These are phyloP conservation scores for Komagataella ulmi DNA, from an alignment of 805 yeast species.

Conservation along the genomic window DNA sequence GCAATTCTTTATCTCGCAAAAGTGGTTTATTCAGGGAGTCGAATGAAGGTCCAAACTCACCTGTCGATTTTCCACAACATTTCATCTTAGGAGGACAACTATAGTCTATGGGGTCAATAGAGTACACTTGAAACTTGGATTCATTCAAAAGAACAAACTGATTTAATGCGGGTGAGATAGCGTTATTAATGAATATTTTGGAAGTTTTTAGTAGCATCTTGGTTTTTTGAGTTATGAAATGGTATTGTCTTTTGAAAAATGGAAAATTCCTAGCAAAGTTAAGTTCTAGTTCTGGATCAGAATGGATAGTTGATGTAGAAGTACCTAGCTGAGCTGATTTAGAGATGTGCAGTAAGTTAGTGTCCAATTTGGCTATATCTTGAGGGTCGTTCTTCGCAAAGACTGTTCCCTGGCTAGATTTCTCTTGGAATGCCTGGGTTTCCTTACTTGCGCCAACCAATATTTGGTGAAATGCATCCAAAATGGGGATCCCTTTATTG, in stretches of 20 bases:
- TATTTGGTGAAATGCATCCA: neutral
- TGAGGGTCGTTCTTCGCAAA: neutral
- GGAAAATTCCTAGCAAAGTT: slow-evolving; percentile 76
- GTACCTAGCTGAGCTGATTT: neutral
- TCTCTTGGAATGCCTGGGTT: neutral
- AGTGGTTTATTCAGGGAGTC: slow-evolving; percentile 20
- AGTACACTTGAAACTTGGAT: slow-evolving; percentile 61
- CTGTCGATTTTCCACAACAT: slow-evolving; percentile 58
- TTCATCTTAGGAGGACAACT: slow-evolving; percentile 37
- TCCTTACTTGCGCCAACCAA: neutral
- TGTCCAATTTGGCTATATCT: neutral
- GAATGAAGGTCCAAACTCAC: slow-evolving; percentile 47
- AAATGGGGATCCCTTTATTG: neutral
- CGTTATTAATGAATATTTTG: slow-evolving; percentile 37
- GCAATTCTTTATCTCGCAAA: slow-evolving; percentile 9
- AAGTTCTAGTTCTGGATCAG: slow-evolving; percentile 30
- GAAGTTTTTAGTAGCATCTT: slow-evolving; percentile 32
- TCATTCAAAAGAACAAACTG: slow-evolving; percentile 55
- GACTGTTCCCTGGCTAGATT: neutral
- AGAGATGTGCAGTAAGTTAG: neutral
- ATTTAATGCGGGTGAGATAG: slow-evolving; percentile 51
- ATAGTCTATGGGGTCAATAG: slow-evolving; percentile 28
- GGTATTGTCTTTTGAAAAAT: slow-evolving; percentile 49
- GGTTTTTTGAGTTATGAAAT: slow-evolving; percentile 35
- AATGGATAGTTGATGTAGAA: neutral